phyloP scores from a whole-genome alignment of 805 yeast genomes.

The Lachancea quebecensis region DNA sequence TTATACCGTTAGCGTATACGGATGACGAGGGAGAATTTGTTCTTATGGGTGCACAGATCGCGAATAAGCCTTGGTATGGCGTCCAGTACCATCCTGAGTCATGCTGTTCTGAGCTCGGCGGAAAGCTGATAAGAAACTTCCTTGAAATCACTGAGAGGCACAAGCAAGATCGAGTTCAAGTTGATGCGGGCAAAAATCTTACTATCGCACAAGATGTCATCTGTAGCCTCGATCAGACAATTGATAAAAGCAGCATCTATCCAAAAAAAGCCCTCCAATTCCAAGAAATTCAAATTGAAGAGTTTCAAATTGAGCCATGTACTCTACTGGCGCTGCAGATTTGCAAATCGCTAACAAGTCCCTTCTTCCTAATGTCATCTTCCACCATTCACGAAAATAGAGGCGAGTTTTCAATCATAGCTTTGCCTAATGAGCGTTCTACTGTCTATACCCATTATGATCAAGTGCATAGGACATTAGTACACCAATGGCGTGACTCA shows the following conservation, averaged over 20 bases:
- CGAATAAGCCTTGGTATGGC: constrained; percentile 65
- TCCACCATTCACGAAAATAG: constrained; percentile 39
- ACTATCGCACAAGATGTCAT: neutral
- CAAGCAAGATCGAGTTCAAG: constrained; percentile 22
- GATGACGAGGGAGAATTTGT: constrained; percentile 38
- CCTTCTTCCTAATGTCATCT: constrained; percentile 57
- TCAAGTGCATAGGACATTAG: constrained; percentile 31
- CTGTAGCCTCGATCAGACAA: constrained; percentile 10
- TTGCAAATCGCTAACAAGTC: constrained; percentile 40
- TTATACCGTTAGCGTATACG: constrained; percentile 60
- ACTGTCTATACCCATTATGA: constrained; percentile 57
- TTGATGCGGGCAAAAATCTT: constrained; percentile 8
- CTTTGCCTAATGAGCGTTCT: constrained; percentile 45
- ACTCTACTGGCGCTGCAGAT: constrained; percentile 38
- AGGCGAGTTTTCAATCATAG: constrained; percentile 84
- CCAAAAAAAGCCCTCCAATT: constrained; percentile 5
- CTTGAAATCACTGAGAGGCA: constrained; percentile 18
- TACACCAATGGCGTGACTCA: constrained; percentile 27
- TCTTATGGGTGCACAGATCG: constrained; percentile 76
- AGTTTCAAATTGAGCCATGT: constrained; percentile 10
- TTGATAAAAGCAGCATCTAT: constrained; percentile 25
- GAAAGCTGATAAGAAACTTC: constrained; percentile 53
- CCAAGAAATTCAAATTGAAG: constrained; percentile 6
- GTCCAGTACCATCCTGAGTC: constrained; percentile 98
- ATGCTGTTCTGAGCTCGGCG: constrained; percentile 71